Evolutionary conservation across 805 yeast genomes (phyloP).

Genomic region (Kregervanrija delftensis): DNA sequence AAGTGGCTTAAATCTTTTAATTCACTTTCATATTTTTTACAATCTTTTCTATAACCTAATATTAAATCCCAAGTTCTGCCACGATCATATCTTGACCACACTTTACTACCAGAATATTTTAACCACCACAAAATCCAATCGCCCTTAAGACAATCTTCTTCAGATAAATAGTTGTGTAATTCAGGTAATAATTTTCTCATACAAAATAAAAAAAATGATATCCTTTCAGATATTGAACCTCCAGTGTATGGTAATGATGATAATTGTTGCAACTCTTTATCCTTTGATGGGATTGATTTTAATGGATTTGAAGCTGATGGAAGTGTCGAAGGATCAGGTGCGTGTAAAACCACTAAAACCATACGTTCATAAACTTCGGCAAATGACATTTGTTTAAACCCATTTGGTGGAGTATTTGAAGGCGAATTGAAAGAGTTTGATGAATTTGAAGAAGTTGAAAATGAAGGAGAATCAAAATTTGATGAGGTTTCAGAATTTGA

Average conservation of each 20-base stretch:
- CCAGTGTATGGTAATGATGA: conserved; percentile 30
- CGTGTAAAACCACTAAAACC: conserved; percentile 66
- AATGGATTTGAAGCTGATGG: conserved; percentile 2
- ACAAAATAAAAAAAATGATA: conserved; percentile 59
- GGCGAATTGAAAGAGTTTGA: conserved; percentile 19
- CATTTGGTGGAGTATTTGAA: conserved; percentile 10
- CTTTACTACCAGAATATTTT: conserved; percentile 82
- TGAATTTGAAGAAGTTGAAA: conserved; percentile 21
- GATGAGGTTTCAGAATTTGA: conserved; percentile 11
- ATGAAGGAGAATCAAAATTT: conserved; percentile 17
- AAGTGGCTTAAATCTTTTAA: conserved; percentile 16
- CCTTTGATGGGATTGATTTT: conserved; percentile 12
- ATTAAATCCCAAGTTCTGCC: conserved; percentile 87
- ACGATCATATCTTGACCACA: conserved; percentile 72
- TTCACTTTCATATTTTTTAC: conserved; percentile 18
- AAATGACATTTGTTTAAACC: conserved; percentile 41
- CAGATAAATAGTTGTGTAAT: conserved; percentile 64
- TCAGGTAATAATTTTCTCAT: conserved; percentile 66
- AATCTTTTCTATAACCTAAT: conserved; percentile 63
- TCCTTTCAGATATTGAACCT: conserved; percentile 59
- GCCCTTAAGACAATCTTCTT: conserved; percentile 72
- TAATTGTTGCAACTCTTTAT: conserved; percentile 14
- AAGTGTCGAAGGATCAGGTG: conserved; percentile 42
- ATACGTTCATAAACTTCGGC: conserved; percentile 69
- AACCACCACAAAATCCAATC: conserved; percentile 96